Base-by-base conservation (phyloP, 257 asterid genomes). In the Lithospermum erythrorhizon region DNA sequence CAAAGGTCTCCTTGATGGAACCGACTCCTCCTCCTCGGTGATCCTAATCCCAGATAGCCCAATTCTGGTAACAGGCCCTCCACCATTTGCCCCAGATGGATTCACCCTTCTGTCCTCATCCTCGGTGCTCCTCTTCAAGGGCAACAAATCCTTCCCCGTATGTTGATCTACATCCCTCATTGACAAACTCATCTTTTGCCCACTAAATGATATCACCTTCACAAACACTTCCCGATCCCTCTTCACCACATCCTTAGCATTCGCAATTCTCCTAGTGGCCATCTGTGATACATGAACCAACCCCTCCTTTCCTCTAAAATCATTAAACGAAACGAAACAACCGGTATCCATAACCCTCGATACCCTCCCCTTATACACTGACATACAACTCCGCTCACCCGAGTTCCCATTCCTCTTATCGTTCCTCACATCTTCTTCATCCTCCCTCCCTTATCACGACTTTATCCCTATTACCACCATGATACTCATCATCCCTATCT, bases 141-240 rank as follows among this genome's bases (percentile, higher is more conserved):
- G 98, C 75, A 88, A 72, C 72, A 91, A 72, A 72, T 88, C 96
- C 64, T 59, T 81, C 54, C 98, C 98, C 1, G 72, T 83, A 32
- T 91, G 84, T 77, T 88, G 96, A 81, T 91, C 98, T 57, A 91
- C 96, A 66, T 88, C 98, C 78, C 93, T 81, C 94, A 91, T 88
- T 4, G 96, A 74, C 77, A 88, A 75, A 65, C 96, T 86, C 81
- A 91, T 57, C 60, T 91, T 91, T 67, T 71, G 85, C 54, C 96
- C 98, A 73, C 80, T 83, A 45, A 84, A 70, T 0, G 95, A 91
- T 41, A 88, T 79, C 51, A 91, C 95, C 62, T 91, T 91, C 64
- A 88, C 98, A 49, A 71, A 88, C 8, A 91, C 97, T 67, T 88
- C 95, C 69, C 84, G 95, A 64, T 88, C 95, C 68, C 97, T 75